A percentile compares a stretch with the other conserved stretches of the same genome.
phyloP scores from a whole-genome alignment of 2,329 filamentous ascomycete species.

The Fusarium denticulatum region DNA sequence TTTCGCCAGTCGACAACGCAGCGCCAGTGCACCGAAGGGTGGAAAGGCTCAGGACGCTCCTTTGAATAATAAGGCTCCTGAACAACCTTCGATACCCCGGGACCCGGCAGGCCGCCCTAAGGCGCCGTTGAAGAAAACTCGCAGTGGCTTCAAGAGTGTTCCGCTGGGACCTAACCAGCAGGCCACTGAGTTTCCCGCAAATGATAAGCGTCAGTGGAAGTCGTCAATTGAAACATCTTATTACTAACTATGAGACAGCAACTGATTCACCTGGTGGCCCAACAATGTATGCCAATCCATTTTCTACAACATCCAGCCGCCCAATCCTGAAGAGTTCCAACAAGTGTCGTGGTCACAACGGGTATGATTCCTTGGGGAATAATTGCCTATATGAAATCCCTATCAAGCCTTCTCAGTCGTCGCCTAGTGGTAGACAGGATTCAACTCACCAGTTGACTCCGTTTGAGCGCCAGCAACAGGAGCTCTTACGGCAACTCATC shows the following conservation, averaged over 20 bases:
- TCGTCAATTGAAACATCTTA: too few species aligned
- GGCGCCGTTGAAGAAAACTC: constrained; percentile 39
- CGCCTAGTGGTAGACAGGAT: constrained; percentile 48
- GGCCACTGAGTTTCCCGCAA: constrained; percentile 11
- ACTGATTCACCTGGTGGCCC: constrained; percentile 44
- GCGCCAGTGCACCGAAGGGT: constrained; percentile 46
- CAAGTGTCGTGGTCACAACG: constrained; percentile 15
- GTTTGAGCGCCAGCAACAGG: constrained; percentile 54
- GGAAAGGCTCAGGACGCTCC: constrained; percentile 6
- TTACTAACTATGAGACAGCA: constrained; percentile 15
- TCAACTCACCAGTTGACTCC: constrained; percentile 44
- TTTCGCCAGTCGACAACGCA: constrained; percentile 42
- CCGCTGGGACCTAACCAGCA: constrained; percentile 15
- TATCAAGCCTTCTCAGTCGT: constrained; percentile 3
- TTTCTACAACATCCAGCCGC: constrained; percentile 31
- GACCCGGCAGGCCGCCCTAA: constrained; percentile 37
- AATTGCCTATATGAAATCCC: constrained; percentile 15
- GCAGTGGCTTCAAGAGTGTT: constrained; percentile 33
- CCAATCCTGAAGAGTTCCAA: constrained; percentile 17
- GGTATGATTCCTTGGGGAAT: constrained; percentile 5
- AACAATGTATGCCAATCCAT: constrained; percentile 59
- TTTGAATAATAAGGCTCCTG: background rate
- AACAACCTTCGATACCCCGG: constrained; percentile 16
- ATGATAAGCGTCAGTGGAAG: constrained; percentile 25
- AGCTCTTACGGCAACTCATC: constrained; percentile 52